Conservation (phyloP, 1,284 basidiomycete species). For the Chalciporus sp. region DNA sequence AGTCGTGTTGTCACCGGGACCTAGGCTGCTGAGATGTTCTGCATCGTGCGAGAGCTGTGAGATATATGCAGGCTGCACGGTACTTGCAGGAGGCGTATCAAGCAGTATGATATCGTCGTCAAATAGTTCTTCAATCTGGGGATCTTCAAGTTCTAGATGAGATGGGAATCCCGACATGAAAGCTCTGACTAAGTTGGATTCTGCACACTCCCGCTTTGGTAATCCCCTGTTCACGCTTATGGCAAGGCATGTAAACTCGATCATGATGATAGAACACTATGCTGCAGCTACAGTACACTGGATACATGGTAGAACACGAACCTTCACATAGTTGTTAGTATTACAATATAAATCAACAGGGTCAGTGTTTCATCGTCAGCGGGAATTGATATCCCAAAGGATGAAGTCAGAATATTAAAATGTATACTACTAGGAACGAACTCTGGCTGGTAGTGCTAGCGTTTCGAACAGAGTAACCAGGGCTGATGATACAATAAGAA, state of each 20-base stretch:
- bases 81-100: not conserved
- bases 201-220: slow-evolving; percentile 5
- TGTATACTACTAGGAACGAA: too few relatives aligned
- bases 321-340: not conserved
- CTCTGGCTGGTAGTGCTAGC: too few relatives aligned
- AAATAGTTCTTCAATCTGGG: slow-evolving; percentile 8
- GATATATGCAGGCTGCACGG: not conserved
- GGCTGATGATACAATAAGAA: too few relatives aligned
- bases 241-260: too few relatives aligned
- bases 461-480: too few relatives aligned
- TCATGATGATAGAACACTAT: too few relatives aligned
- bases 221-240: not conserved
- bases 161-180: slow-evolving; percentile 3
- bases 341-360: too few relatives aligned
- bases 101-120: slow-evolving; percentile 9
- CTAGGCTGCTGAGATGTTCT: slow-evolving; percentile 3
- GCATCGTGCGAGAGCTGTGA: not conserved
- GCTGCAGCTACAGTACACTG: not conserved
- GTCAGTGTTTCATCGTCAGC: too few relatives aligned
- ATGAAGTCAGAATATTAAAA: too few relatives aligned
- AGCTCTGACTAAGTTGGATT: slow-evolving; percentile 1
- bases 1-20: not conserved
- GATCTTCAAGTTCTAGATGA: slow-evolving; percentile 11
- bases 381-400: too few relatives aligned
- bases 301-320: not conserved